Percentiles rank a stretch among this genome's conserved stretches.
Conservation (phyloP, 78 protist genomes). For the Protostelium mycophagum region DNA sequence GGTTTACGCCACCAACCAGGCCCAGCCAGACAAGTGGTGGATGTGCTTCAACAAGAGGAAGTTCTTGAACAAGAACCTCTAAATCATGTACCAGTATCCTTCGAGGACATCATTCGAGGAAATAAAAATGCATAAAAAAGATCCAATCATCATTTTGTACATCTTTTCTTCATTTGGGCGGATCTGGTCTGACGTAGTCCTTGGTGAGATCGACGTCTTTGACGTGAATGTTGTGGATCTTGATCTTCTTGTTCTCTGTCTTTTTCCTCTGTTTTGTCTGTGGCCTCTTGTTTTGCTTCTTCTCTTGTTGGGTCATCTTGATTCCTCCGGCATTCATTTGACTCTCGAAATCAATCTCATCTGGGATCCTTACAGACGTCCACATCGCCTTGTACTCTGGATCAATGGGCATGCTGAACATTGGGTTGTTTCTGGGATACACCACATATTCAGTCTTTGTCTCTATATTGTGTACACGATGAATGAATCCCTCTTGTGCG, state of each 20-base stretch:
- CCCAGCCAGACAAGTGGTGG: slow-evolving; percentile 84
- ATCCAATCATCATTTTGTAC: no score
- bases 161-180: background rate
- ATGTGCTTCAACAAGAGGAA: slow-evolving; percentile 75
- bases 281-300: background rate
- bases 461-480: background rate
- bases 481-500: background rate
- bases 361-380: background rate
- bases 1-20: slow-evolving; percentile 48
- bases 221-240: background rate
- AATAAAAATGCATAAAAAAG: no score
- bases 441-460: background rate
- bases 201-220: background rate
- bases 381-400: background rate
- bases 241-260: background rate
- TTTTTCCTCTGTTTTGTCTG: background rate
- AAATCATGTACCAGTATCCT: no score
- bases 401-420: background rate
- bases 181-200: background rate
- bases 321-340: background rate
- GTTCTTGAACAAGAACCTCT: slow-evolving; percentile 69
- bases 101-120: no score
- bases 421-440: background rate
- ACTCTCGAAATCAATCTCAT: background rate
- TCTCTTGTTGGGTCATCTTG: background rate